Conservation (phyloP, 139 green algal species). For the Raphidocelis subcapitata region DNA sequence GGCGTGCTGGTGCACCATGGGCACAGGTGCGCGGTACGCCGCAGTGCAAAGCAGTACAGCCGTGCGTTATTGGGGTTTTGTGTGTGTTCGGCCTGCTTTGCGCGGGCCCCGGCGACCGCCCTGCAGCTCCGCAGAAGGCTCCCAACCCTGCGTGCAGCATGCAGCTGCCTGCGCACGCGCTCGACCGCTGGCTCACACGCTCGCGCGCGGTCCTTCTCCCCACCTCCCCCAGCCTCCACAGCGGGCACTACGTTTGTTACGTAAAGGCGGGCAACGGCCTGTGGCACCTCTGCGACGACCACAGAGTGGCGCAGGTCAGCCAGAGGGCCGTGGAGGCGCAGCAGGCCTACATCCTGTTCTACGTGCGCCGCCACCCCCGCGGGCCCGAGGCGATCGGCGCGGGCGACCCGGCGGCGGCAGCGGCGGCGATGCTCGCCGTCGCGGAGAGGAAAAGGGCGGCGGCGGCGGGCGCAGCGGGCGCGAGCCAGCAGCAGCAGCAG, state of each 20-base stretch:
- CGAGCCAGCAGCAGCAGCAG: conserved; percentile 14
- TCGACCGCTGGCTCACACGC: too few relatives aligned
- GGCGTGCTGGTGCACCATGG: conserved; percentile 91
- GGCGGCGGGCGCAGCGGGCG: neutral
- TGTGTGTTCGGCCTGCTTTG: too few relatives aligned
- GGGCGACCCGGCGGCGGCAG: neutral
- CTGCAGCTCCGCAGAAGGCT: too few relatives aligned
- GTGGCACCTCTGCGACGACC: conserved; percentile 91
- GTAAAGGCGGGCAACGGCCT: conserved; percentile 72
- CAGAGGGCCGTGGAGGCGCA: conserved; percentile 80
- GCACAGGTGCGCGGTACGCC: conserved; percentile 36
- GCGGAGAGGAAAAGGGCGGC: neutral
- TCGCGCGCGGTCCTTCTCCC: too few relatives aligned
- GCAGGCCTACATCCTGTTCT: conserved; percentile 97
- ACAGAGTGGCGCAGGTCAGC: conserved; percentile 43
- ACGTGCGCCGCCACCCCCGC: conserved; percentile 53
- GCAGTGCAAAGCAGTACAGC: too few relatives aligned
- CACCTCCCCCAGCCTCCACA: conserved; percentile 49
- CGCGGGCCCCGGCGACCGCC: too few relatives aligned
- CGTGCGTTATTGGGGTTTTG: too few relatives aligned
- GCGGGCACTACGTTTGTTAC: conserved; percentile 90
- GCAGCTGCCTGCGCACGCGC: too few relatives aligned
- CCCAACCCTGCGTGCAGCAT: too few relatives aligned
- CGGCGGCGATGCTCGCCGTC: neutral
- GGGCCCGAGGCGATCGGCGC: neutral